Base-by-base conservation (phyloP, 2,329 filamentous ascomycete genomes). In the Diaporthe longicolla region DNA sequence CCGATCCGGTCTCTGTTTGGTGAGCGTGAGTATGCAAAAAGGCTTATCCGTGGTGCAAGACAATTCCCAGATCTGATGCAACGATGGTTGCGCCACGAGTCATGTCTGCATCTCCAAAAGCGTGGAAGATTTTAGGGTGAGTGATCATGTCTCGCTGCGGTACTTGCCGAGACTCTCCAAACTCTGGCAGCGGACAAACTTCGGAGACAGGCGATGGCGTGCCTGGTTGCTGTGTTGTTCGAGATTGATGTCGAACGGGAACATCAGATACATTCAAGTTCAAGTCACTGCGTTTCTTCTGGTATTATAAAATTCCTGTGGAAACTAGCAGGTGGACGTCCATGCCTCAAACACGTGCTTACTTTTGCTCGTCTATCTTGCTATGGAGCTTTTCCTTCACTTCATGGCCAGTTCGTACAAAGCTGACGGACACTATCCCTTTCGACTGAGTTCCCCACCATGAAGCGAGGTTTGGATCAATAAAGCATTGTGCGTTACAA, bases 91-190 rank as follows among this genome's bases (percentile, higher is more conserved):
- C 32, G 59, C 11, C 43, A 48, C 59, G 59, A 65, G 40, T 65
- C 59, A 65, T 48, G 26, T 0, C 26, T 7, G 43, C 19, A 65
- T 32, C 59, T n/a, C 40, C 15, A 13, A 29, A 2, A n/a, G 24
- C 19, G 19, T 21, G 17, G 59, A 65, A 32, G 59, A 17, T 63
- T 48, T 63, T 13, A 8, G 5, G 35, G 1, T 15, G 37, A 29
- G 37, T 45, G 40, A n/a, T 32, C 15, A 13, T 32, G 59, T 32
- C 37, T 48, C 4, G 37, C 37, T 40, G 37, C 40, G 59, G 45
- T 63, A 29, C 17, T 63, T 45, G 37, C 58, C 59, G 59, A 63
- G 45, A 63, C 37, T 63, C 40, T 45, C 40, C 2, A 21, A 9
- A 32, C 24, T 32, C 4, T 59, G 19, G 29, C 37, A 59, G n/a